Percentiles rank a stretch among this genome's conserved stretches.
phyloP scores from a whole-genome alignment of 306 rosid genomes.

The Pueraria montana region DNA sequence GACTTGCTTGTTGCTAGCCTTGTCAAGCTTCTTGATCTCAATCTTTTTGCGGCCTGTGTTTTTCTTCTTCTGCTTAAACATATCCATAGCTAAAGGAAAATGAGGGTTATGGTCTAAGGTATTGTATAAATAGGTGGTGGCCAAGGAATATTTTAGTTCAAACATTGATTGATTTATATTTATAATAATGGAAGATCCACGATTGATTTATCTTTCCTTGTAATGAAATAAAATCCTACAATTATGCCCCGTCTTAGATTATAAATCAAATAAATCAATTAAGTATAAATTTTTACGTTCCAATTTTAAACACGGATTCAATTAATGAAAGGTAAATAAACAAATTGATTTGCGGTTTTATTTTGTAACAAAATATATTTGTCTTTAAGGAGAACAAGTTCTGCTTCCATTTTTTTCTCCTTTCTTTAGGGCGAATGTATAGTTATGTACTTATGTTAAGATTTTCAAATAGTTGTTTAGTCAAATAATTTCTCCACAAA shows the following conservation, averaged over 20 bases:
- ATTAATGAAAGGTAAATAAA: neutral
- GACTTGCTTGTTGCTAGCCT: slow-evolving; percentile 56
- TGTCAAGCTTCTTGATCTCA: slow-evolving; percentile 61
- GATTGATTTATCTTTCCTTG: no score
- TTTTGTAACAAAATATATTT: slow-evolving; percentile 6
- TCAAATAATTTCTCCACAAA: no score
- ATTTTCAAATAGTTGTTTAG: no score
- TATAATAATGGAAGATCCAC: slow-evolving; percentile 28
- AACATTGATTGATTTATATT: neutral
- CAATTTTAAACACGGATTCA: neutral
- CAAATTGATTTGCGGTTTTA: neutral
- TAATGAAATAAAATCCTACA: slow-evolving; percentile 11
- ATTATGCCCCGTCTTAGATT: slow-evolving; percentile 36
- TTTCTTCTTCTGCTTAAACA: slow-evolving; percentile 38
- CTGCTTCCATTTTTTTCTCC: neutral
- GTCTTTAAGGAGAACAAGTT: neutral
- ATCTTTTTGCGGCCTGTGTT: slow-evolving; percentile 61
- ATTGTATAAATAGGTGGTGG: neutral
- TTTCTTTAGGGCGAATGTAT: neutral
- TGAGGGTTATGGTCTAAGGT: neutral
- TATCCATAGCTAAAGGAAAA: slow-evolving; percentile 23
- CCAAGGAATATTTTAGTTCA: neutral
- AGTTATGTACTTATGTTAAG: no score
- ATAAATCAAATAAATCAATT: slow-evolving; percentile 25
- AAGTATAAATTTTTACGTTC: neutral